Evolutionary conservation across 768 basidiomycete genomes (phyloP), one percentile per base, ranked within the genome.

Genomic region (Suillus hirtellus): DNA sequence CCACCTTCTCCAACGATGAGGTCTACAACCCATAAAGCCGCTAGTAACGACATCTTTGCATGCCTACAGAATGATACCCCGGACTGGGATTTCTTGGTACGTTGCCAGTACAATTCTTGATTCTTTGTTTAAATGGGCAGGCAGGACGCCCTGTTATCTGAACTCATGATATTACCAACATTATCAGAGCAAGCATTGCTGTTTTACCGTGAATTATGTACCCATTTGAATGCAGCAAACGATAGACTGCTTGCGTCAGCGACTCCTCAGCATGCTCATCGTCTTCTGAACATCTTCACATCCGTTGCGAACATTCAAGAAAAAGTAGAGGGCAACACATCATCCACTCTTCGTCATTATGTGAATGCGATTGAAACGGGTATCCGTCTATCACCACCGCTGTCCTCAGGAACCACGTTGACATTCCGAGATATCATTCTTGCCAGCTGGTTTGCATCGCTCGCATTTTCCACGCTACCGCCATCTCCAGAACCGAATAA

Each of bases 251-350:
- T 67, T 40, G 50, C 72, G 38, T 40, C 66, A 17, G 66, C 68
- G 37, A 67, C 77, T 9, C 68, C 71, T 31, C 69, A 61, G 60
- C 80, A 78, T 59, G 66, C 76, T 4, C 80, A 79, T 60, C 78
- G 81, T 7, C 68, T 84, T 8, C 82, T 82, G 67, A 80, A 80
- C 67, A 75, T 82, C 46, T 71, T 82, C 50, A 78, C 80, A 63
- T 80, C 77, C 21, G 74, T 74, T 49, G 79, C 77, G 24, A 81
- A 77, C 34, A 71, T 76, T 62, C 70, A 71, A 67, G 75, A 73
- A 38, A 72, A 63, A 60, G 68, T 65, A 64, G 69, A 74, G 65
- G 66, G 64, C 46, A 69, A 65, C 52, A 69, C 71, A 59, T 69
- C 71, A 21, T 63, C 68, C 35, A 77, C 77, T 44, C 68, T 77